These are phyloP conservation scores for Aspergillus awamori DNA, from an alignment of 2,329 filamentous ascomycete genomes.

Conservation along the genomic window DNA sequence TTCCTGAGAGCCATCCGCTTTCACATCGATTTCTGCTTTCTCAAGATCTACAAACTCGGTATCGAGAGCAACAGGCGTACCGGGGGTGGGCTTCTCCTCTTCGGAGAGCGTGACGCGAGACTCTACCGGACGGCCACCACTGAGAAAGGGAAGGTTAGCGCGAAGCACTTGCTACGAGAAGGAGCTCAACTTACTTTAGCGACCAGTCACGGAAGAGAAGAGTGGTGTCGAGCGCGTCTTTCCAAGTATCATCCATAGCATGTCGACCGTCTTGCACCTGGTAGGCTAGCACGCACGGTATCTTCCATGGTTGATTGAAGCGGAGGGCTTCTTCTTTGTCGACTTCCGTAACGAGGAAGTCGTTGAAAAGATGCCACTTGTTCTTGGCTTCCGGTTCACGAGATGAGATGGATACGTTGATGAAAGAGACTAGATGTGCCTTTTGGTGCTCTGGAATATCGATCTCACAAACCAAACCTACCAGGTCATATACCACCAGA, in stretches of 20 bases:
- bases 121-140: constrained; percentile 42
- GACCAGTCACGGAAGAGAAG: constrained; percentile 77
- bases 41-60: constrained; percentile 95
- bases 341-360: constrained; percentile 85
- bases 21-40: constrained; percentile 93
- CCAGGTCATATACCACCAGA: constrained; percentile 85
- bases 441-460: constrained; percentile 83
- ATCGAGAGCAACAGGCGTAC: constrained; percentile 83
- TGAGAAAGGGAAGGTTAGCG: constrained; percentile 13
- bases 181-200: constrained; percentile 45
- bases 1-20: constrained; percentile 87
- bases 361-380: constrained; percentile 96
- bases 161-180: no score
- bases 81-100: constrained; percentile 69
- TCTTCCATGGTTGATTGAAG: constrained; percentile 91
- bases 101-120: constrained; percentile 41
- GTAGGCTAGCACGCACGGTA: constrained; percentile 83
- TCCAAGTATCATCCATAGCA: constrained; percentile 83
- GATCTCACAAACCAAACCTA: constrained; percentile 88
- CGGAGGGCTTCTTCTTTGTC: constrained; percentile 80
- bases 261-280: constrained; percentile 82
- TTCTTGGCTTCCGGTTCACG: constrained; percentile 58
- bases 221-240: constrained; percentile 77
- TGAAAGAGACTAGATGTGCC: constrained; percentile 85
- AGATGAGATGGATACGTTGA: constrained; percentile 68